phyloP scores from a whole-genome alignment of 2,329 filamentous ascomycete genomes.

The Talaromyces sp. region DNA sequence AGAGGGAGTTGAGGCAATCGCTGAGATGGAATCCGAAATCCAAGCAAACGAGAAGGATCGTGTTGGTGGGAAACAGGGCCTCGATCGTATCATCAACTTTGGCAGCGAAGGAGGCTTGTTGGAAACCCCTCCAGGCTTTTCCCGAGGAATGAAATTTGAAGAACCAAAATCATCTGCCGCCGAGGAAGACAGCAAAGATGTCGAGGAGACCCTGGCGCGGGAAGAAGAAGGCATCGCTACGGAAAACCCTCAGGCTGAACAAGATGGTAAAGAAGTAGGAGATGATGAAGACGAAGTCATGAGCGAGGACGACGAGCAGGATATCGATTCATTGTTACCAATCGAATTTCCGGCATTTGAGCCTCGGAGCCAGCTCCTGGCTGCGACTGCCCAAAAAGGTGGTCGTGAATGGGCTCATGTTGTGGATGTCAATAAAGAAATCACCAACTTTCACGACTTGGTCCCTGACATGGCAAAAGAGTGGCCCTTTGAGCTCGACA shows the following conservation, averaged over 20 bases:
- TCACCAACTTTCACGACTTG: constrained; percentile 87
- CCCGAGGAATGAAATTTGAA: constrained; percentile 68
- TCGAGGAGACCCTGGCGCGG: constrained; percentile 58
- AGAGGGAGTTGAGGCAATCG: constrained; percentile 78
- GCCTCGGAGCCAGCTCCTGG: constrained; percentile 70
- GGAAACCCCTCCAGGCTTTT: constrained; percentile 75
- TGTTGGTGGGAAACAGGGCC: constrained; percentile 41
- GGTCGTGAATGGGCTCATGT: constrained; percentile 96
- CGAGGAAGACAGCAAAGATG: constrained; percentile 61
- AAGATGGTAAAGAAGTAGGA: constrained; percentile 27
- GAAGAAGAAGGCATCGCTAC: constrained; percentile 38
- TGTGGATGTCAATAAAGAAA: constrained; percentile 89
- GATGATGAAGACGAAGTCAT: constrained; percentile 24
- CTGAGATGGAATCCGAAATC: constrained; percentile 74
- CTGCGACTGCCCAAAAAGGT: constrained; percentile 66
- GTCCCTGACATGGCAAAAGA: constrained; percentile 94
- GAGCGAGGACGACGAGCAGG: constrained; percentile 39
- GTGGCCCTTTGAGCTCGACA: constrained; percentile 96
- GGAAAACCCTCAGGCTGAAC: constrained; percentile 43
- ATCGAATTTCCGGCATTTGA: constrained; percentile 90
- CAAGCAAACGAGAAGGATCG: constrained; percentile 44
- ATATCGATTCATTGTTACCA: constrained; percentile 81
- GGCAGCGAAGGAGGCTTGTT: constrained; percentile 71
- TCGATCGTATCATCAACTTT: constrained; percentile 85
- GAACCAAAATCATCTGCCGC: constrained; percentile 55